phyloP scores from a whole-genome alignment of 495 filamentous ascomycete species.

The Annulohypoxylon stygium region DNA sequence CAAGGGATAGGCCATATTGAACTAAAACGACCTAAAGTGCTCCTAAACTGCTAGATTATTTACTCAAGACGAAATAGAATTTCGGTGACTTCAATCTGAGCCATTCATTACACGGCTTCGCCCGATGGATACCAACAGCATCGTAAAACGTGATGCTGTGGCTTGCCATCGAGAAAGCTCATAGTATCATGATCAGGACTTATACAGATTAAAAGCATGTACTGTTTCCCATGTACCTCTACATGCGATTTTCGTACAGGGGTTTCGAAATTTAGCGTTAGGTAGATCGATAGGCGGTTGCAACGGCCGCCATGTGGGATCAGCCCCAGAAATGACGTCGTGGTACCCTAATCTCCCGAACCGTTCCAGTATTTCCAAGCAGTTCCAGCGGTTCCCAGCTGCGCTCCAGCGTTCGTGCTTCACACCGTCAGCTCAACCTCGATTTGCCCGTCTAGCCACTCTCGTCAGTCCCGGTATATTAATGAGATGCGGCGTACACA shows the following conservation, averaged over 20 bases:
- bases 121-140: neutral
- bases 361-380: neutral
- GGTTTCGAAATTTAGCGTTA: constrained; percentile 12
- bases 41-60: neutral
- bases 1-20: constrained; percentile 20
- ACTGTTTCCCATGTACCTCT: neutral
- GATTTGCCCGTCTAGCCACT: constrained; percentile 23
- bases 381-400: constrained; percentile 2
- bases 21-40: constrained; percentile 2
- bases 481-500: constrained; percentile 5
- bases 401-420: constrained; percentile 15
- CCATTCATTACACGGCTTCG: constrained; percentile 10
- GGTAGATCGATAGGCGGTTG: constrained; percentile 42
- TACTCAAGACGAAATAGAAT: constrained; percentile 1
- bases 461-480: neutral
- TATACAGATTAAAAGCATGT: neutral
- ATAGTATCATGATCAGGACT: neutral
- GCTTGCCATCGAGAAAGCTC: neutral
- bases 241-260: constrained; percentile 6
- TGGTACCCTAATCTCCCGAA: constrained; percentile 35
- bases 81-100: constrained; percentile 13
- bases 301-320: constrained; percentile 37
- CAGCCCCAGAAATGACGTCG: constrained; percentile 42
- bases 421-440: constrained; percentile 35
- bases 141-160: constrained; percentile 12